These are phyloP conservation scores for Eimeria praecox DNA, from an alignment of 169 alveolate species.

Conservation along the genomic window DNA sequence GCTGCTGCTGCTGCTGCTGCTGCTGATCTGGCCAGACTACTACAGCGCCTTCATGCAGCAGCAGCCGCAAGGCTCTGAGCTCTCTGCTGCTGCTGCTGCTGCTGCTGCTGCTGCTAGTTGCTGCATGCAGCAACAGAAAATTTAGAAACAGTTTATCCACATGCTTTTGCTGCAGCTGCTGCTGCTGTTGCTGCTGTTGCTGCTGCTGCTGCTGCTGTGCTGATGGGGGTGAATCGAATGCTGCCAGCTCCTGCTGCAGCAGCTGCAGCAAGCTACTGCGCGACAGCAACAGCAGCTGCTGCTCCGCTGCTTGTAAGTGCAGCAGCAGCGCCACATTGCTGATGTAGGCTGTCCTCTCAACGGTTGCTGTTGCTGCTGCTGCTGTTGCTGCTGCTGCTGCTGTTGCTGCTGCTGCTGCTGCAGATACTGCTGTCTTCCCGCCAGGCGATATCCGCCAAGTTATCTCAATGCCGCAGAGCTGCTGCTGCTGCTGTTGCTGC, in stretches of 20 bases:
- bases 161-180: conserved; percentile 42
- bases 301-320: conserved; percentile 60
- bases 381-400: conserved; percentile 27
- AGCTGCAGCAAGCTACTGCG: conserved; percentile 17
- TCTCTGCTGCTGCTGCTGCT: conserved; percentile 30
- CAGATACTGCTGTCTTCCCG: not conserved
- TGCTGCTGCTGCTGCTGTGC: conserved; percentile 41
- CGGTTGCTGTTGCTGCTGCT: conserved; percentile 49
- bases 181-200: not conserved
- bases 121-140: conserved; percentile 52
- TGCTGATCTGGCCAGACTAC: not conserved
- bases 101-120: conserved; percentile 32
- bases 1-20: conserved; percentile 50
- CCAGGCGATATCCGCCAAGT: conserved; percentile 16
- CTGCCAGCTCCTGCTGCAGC: conserved; percentile 15
- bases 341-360: conserved; percentile 30
- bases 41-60: conserved; percentile 30
- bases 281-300: conserved; percentile 56
- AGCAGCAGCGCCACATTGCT: conserved; percentile 60
- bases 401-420: conserved; percentile 31
- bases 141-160: conserved; percentile 39
- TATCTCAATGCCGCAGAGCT: conserved; percentile 17
- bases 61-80: conserved; percentile 52
- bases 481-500: conserved; percentile 41
- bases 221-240: not conserved